phyloP scores from a whole-genome alignment of 805 yeast species.

The Cyberlindnera euphorbiae region DNA sequence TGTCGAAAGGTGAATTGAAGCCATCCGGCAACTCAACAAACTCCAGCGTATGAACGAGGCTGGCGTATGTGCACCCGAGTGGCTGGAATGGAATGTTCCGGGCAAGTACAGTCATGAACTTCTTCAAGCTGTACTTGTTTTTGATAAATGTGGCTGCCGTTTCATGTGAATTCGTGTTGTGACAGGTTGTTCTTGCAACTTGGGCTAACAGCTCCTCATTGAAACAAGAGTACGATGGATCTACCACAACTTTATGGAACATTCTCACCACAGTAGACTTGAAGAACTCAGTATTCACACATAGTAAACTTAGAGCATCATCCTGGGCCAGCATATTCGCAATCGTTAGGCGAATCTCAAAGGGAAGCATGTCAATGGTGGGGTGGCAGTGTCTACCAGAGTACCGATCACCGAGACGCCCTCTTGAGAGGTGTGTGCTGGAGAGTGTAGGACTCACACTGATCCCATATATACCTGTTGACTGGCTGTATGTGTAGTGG shows the following conservation, averaged over 20 bases:
- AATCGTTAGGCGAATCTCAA: conserved; percentile 32
- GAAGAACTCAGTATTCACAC: conserved; percentile 29
- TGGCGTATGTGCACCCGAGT: too few relatives aligned
- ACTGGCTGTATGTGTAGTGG: too few relatives aligned
- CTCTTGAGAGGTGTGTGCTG: too few relatives aligned
- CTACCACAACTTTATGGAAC: conserved; percentile 27
- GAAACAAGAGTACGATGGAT: conserved; percentile 35
- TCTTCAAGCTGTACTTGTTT: conserved; percentile 36
- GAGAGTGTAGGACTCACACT: too few relatives aligned
- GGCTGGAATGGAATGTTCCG: conserved; percentile 2
- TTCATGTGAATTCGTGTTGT: too few relatives aligned
- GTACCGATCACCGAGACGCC: too few relatives aligned
- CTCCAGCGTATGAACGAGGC: conserved; percentile 27
- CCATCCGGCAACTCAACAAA: conserved; percentile 39
- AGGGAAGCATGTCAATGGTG: conserved; percentile 31
- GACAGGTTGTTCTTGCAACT: too few relatives aligned
- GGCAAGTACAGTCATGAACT: conserved; percentile 25
- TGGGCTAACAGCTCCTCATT: conserved; percentile 29
- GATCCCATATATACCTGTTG: too few relatives aligned
- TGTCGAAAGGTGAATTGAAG: conserved; percentile 31
- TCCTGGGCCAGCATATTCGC: conserved; percentile 34
- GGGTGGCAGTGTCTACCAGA: too few relatives aligned
- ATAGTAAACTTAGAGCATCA: conserved; percentile 32
- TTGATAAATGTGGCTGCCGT: conserved; percentile 29
- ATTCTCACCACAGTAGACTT: conserved; percentile 31